These are phyloP conservation scores for Dendrobium catenatum DNA, from an alignment of 106 monocot genomes.

Conservation along the genomic window DNA sequence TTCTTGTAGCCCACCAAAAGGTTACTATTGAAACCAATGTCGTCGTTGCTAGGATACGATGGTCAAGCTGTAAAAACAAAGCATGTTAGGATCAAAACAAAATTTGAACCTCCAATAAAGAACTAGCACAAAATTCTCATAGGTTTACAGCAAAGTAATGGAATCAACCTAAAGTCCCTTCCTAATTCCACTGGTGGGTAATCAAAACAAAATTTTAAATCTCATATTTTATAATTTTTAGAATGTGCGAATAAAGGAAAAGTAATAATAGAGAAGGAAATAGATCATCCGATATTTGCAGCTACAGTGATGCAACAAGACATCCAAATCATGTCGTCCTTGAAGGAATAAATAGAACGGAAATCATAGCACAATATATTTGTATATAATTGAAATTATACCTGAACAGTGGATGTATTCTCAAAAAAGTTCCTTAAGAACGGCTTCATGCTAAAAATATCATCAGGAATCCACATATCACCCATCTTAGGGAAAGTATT, in stretches of 20 bases:
- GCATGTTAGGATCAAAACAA: neutral
- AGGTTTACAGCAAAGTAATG: neutral
- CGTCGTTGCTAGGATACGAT: conserved; percentile 85
- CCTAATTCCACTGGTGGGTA: neutral
- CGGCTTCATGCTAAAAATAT: conserved; percentile 78
- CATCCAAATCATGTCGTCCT: neutral
- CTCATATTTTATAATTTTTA: neutral
- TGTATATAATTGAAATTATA: conserved; percentile 15
- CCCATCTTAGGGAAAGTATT: conserved; percentile 99
- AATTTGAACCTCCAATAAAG: neutral
- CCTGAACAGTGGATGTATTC: conserved; percentile 94
- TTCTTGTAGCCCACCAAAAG: conserved; percentile 72
- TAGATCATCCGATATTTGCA: conserved; percentile 1
- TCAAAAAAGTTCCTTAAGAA: conserved; percentile 88
- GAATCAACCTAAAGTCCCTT: neutral
- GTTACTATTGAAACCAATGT: conserved; percentile 55
- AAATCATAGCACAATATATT: neutral
- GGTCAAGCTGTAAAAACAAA: conserved; percentile 53
- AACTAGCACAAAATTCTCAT: neutral
- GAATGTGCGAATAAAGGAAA: neutral
- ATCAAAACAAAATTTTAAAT: neutral
- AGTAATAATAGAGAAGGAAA: neutral
- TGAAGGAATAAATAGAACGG: neutral
- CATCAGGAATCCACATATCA: conserved; percentile 91
- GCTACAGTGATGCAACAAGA: neutral